Evolutionary conservation across 495 filamentous ascomycete genomes (phyloP), one percentile per base, ranked within the genome.

Genomic region (Parathielavia appendiculata): DNA sequence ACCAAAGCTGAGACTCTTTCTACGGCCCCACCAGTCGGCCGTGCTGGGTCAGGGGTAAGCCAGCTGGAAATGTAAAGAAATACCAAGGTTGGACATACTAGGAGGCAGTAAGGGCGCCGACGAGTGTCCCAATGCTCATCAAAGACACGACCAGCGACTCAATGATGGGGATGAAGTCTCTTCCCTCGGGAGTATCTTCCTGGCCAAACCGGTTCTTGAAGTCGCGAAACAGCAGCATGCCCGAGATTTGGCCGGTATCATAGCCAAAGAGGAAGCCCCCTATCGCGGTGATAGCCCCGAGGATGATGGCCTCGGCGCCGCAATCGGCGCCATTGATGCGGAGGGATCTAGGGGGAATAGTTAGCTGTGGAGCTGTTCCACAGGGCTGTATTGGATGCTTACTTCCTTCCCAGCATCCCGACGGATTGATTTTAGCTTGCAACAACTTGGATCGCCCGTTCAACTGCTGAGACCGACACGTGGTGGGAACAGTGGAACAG

Each of bases 211-310:
- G 68, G 14, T 71, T 47, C 39, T 74, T 63, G 65, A 80, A 81
- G 59, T 81, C 73, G 2, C 66, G 38, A 79, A 88, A 87, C 46
- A 79, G 77, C 19, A 86, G 77, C 68, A 88, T 86, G 59, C 78
- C 79, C 36, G 76, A 79, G 63, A 81, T 79, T 66, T 81, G 79
- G 51, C 79, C 78, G 60, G 85, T 89, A 35, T 88, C 84, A 57
- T 88, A 88, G 63, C 84, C 84, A 60, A 89, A 90, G 58, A 90
- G 84, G 69, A 90, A 86, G 60, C 86, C 86, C 66, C 86, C 86
- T 76, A 90, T 85, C 10, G 86, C 75, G 20, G 75, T 76, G 35
- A 73, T 56, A 34, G 60, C 61, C 19, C 71, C 68, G 61, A 76
- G 70, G 41, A 76, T 35, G 26, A 75, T 36, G 44, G 70, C 57